Evolutionary conservation across 441 rosid genomes (phyloP), one percentile per base, ranked within the genome.

Genomic region (Cnidoscolus chayamansa): DNA sequence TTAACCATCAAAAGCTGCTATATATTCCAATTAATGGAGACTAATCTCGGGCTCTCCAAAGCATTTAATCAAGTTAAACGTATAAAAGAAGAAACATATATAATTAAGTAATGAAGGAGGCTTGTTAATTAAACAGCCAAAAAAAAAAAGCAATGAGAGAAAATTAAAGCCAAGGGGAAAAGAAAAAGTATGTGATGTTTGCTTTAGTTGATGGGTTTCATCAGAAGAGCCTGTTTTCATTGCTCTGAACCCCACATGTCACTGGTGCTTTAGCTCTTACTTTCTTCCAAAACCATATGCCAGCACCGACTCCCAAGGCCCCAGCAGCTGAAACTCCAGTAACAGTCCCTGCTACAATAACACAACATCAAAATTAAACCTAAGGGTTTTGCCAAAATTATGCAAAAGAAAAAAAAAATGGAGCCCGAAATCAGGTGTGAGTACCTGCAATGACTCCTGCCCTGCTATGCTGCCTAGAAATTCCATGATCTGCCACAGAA

Each of bases 171-270:
- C 58, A 20, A 55, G 63, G 60, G 32, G 16, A 25, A n/a, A 48
- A 20, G 15, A 19, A 72, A 51, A 65, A 58, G 55, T 30, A 5
- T 5, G 15, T 48, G 11, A 53, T 19, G 32, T 58, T 70, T 68
- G 35, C 32, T 55, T 63, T 32, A 19, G n/a, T n/a, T 37, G 51
- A 50, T 20, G 63, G 51, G 70, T 49, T 17, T 65, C 11, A 54
- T 81, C 73, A 88, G 76, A 89, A 94, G 72, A 94, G 86, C 74
- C 96, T 86, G 58, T 90, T 92, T 50, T 88, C 97, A 74, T 83
- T 90, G 85, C 81, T 88, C 63, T 92, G 97, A 82, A 92, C 94
- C 32, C 97, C 97, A 78, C 90, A 84, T 56, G 98, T 94, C 19
- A 92, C 94, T 0, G 96, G 93, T 67, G 88, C 91, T 81, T 83